Evolutionary conservation across 768 basidiomycete species (phyloP), one percentile per base, ranked within the genome.

Genomic region (Xerocomellus intermedius): DNA sequence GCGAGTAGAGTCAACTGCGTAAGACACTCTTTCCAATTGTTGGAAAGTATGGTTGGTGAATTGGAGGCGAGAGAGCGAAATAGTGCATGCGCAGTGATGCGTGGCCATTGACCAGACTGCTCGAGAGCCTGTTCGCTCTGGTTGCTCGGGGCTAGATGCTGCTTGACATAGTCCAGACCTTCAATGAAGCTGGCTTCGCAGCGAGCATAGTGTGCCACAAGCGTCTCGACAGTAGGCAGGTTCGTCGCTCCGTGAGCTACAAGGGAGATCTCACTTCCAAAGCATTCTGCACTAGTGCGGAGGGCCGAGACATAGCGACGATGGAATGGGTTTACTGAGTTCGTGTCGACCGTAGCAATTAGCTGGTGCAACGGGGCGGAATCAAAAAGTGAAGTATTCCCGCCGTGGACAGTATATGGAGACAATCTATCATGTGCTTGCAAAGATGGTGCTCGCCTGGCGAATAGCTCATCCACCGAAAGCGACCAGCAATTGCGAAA

Each of bases 51-150:
- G 3, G 28, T 59, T 0, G 33, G 21, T 4, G 67, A 66, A 7
- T 63, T 58, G 9, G 67, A 68, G 8, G 69, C 65, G 37, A 78
- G 63, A 6, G 41, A 57, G n/a, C 52, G 53, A 16, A 78, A 62
- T 16, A 79, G 64, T 4, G 59, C 46, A 42, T 62, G 62, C 3
- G 63, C 26, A 5, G 73, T 73, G 17, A 74, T 48, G 4, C 70
- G 67, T 14, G 78, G 78, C 77, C 77, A 79, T 53, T 71, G 64
- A 6, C 70, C 70, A 0, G 69, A 57, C 16, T 43, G 33, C 14
- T 42, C 21, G 2, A 70, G 30, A 4, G 64, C 57, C 5, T 32
- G 35, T 54, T 73, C 70, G 5, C 52, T 52, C 8, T 22, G 8
- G 30, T 42, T 65, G n/a, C 12, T 42, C 2, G 70, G 62, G 52